Conservation (phyloP, 805 yeast genomes). For the Saturnispora diversa region DNA sequence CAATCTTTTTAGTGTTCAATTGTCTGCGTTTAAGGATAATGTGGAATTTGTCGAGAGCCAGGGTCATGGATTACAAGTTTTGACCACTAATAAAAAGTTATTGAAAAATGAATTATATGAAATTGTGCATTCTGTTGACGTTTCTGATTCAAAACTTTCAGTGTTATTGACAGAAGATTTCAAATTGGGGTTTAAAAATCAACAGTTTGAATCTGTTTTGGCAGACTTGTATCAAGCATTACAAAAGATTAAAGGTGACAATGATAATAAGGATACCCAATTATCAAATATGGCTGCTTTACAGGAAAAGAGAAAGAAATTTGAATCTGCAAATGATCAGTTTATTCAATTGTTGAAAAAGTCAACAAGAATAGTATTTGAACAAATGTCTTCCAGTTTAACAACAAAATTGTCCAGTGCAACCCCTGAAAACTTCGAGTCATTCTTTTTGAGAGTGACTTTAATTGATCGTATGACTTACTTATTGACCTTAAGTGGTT, state of each 20-base stretch:
- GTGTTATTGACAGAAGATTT: slow-evolving; percentile 41
- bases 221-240: slow-evolving; percentile 55
- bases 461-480: slow-evolving; percentile 29
- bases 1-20: slow-evolving; percentile 50
- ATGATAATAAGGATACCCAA: slow-evolving; percentile 23
- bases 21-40: slow-evolving; percentile 57
- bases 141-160: slow-evolving; percentile 48
- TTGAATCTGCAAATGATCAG: slow-evolving; percentile 45
- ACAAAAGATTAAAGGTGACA: slow-evolving; percentile 46
- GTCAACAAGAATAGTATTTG: slow-evolving; percentile 21
- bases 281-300: slow-evolving; percentile 65
- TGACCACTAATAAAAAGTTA: slow-evolving; percentile 71
- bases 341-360: slow-evolving; percentile 42
- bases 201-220: slow-evolving; percentile 46
- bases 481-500: slow-evolving; percentile 40
- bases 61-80: slow-evolving; percentile 76
- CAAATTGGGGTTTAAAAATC: slow-evolving; percentile 37
- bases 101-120: slow-evolving; percentile 57
- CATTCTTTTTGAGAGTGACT: slow-evolving; percentile 11
- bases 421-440: slow-evolving; percentile 9
- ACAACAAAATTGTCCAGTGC: slow-evolving; percentile 25
- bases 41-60: slow-evolving; percentile 64
- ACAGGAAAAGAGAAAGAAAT: slow-evolving; percentile 52
- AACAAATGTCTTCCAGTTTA: slow-evolving; percentile 24
- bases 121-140: slow-evolving; percentile 62